Conservation (phyloP, 2,329 filamentous ascomycete species). For the Ophioceras dolichostomum region DNA sequence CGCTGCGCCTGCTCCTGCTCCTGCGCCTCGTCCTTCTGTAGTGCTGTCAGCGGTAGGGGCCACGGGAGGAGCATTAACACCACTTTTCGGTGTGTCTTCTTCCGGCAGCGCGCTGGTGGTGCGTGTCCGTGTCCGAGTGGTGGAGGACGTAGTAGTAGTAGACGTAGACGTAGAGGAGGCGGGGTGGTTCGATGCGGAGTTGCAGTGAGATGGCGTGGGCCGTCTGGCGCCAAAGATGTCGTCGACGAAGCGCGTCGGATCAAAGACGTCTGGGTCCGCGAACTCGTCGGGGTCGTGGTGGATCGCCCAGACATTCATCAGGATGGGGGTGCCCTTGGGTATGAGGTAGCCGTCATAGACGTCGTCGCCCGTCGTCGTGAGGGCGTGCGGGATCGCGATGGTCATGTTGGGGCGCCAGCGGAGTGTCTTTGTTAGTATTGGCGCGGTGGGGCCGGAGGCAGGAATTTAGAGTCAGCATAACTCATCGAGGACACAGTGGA, state of each 20-base stretch:
- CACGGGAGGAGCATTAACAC: too few relatives aligned
- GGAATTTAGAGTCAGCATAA: too few relatives aligned
- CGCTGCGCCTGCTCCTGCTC: too few relatives aligned
- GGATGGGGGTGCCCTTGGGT: slow-evolving; percentile 31
- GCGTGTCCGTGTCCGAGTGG: too few relatives aligned
- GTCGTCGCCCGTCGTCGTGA: slow-evolving; percentile 27
- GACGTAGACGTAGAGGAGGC: too few relatives aligned
- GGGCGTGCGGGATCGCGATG: slow-evolving; percentile 25
- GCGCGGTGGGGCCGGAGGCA: too few relatives aligned
- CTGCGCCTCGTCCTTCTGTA: not conserved
- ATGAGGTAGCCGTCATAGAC: slow-evolving; percentile 34
- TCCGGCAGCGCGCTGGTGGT: not conserved
- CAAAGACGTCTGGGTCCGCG: slow-evolving; percentile 10
- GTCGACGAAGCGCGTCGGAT: slow-evolving; percentile 9
- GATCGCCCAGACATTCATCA: slow-evolving; percentile 20
- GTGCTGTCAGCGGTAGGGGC: too few relatives aligned
- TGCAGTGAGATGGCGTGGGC: too few relatives aligned
- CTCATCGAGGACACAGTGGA: too few relatives aligned
- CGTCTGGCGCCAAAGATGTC: slow-evolving; percentile 5
- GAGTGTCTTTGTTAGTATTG: not conserved
- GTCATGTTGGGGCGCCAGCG: not conserved
- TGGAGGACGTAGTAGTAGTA: too few relatives aligned
- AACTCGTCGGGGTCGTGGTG: slow-evolving; percentile 10
- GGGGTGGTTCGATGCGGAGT: too few relatives aligned
- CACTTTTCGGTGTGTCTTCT: too few relatives aligned